Evolutionary conservation across 805 yeast genomes (phyloP).

Genomic region (Komagataella ulmi): DNA sequence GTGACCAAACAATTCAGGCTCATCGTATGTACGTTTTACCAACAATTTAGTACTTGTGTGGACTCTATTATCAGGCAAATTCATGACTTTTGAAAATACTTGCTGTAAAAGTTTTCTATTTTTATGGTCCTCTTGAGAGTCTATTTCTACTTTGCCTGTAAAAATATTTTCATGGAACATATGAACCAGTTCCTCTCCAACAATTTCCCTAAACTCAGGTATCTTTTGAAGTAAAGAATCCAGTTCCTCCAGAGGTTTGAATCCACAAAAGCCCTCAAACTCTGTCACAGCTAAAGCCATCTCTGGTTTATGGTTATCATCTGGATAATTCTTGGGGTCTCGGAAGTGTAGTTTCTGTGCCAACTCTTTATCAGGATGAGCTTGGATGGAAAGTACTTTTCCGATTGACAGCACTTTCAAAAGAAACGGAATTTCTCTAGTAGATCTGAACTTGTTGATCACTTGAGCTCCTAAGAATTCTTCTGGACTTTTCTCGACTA

Average conservation of each 20-base stretch:
- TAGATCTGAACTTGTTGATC: conserved; percentile 50
- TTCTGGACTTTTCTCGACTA: conserved; percentile 48
- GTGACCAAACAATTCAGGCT: conserved; percentile 44
- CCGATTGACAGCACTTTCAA: conserved; percentile 90
- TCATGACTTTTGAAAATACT: conserved; percentile 79
- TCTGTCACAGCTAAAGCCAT: conserved; percentile 97
- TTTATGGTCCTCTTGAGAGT: conserved; percentile 34
- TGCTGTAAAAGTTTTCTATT: conserved; percentile 60
- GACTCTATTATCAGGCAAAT: conserved; percentile 50
- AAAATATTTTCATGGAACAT: conserved; percentile 39
- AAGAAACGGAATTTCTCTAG: conserved; percentile 72
- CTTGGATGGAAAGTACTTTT: conserved; percentile 91
- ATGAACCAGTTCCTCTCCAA: conserved; percentile 46
- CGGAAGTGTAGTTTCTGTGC: conserved; percentile 62
- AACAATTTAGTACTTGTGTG: conserved; percentile 44
- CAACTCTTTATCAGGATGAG: conserved; percentile 88
- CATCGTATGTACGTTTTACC: conserved; percentile 45
- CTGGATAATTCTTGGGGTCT: conserved; percentile 94
- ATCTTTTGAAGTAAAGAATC: conserved; percentile 53
- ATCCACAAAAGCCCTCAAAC: conserved; percentile 97
- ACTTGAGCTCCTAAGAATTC: conserved; percentile 45
- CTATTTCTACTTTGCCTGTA: conserved; percentile 25
- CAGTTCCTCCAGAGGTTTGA: conserved; percentile 78
- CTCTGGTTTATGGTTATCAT: conserved; percentile 98
- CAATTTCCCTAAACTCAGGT: conserved; percentile 64